Evolutionary conservation across 495 filamentous ascomycete species (phyloP).

Genomic region (Oleoguttula mirabilis): DNA sequence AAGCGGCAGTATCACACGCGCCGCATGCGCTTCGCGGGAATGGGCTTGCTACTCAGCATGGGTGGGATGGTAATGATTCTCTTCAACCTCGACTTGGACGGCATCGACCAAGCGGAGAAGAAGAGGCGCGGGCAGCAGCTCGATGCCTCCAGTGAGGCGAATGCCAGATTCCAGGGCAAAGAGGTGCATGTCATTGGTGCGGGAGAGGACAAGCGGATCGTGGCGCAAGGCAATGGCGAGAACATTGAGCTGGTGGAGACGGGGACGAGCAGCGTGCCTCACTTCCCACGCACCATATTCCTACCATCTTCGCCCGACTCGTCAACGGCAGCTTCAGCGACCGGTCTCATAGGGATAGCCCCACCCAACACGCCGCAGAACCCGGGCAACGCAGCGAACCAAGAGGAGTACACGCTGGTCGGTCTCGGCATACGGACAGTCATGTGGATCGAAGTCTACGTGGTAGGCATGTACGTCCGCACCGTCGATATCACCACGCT

Average conservation of each 20-base stretch:
- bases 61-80: conserved; percentile 7
- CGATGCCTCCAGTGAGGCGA: conserved; percentile 17
- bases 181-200: conserved; percentile 35
- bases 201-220: conserved; percentile 45
- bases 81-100: conserved; percentile 15
- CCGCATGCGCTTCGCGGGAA: conserved; percentile 18
- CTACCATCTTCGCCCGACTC: conserved; percentile 38
- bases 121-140: conserved; percentile 7
- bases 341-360: conserved; percentile 15
- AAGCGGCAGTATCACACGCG: conserved; percentile 16
- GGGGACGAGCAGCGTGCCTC: conserved; percentile 70
- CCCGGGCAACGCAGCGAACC: conserved; percentile 9
- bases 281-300: conserved; percentile 62
- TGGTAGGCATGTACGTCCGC: conserved; percentile 80
- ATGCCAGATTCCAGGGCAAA: conserved; percentile 29
- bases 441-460: conserved; percentile 83
- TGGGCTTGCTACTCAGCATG: conserved; percentile 16
- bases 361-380: conserved; percentile 22
- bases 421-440: conserved; percentile 83
- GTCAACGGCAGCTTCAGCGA: not conserved
- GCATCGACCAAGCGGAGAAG: conserved; percentile 13
- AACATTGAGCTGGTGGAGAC: conserved; percentile 57
- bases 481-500: conserved; percentile 56
- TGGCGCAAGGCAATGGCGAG: conserved; percentile 43
- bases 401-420: conserved; percentile 69